Evolutionary conservation across 352 stramenopile species (phyloP).

Genomic region (Globisporangium barbulae): DNA sequence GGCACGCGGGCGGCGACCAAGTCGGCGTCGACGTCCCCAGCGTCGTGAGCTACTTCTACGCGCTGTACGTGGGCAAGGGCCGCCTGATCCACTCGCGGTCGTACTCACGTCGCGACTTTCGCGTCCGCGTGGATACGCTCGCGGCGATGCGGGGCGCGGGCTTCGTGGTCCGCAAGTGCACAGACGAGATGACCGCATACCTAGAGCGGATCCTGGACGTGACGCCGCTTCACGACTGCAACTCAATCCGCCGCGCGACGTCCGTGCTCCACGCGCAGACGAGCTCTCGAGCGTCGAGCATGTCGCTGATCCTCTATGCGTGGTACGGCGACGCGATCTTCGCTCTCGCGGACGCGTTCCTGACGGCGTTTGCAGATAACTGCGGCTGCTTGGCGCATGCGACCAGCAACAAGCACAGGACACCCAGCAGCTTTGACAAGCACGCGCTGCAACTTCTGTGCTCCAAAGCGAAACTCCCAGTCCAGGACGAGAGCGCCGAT

Average conservation of each 20-base stretch:
- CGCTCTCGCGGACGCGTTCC: neutral
- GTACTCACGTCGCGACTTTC: neutral
- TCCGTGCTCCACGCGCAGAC: neutral
- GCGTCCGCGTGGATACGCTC: neutral
- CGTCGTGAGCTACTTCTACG: neutral
- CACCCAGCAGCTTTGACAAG: neutral
- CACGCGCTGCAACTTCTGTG: neutral
- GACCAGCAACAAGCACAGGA: neutral
- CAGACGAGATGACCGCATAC: neutral
- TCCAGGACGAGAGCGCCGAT: neutral
- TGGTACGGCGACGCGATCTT: neutral
- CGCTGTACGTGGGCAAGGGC: neutral
- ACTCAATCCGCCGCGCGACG: neutral
- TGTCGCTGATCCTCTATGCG: constrained; percentile 3
- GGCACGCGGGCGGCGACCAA: neutral
- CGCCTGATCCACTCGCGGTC: constrained; percentile 1
- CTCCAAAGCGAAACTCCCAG: neutral
- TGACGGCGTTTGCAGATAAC: neutral
- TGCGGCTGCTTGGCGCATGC: neutral
- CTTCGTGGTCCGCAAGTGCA: constrained; percentile 1
- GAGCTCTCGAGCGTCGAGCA: neutral
- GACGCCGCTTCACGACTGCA: neutral
- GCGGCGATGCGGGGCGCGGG: neutral
- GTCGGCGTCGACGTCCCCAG: neutral
- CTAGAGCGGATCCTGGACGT: constrained; percentile 3